Conservation (phyloP, 345 rosid species). For the Litchi chinensis region DNA sequence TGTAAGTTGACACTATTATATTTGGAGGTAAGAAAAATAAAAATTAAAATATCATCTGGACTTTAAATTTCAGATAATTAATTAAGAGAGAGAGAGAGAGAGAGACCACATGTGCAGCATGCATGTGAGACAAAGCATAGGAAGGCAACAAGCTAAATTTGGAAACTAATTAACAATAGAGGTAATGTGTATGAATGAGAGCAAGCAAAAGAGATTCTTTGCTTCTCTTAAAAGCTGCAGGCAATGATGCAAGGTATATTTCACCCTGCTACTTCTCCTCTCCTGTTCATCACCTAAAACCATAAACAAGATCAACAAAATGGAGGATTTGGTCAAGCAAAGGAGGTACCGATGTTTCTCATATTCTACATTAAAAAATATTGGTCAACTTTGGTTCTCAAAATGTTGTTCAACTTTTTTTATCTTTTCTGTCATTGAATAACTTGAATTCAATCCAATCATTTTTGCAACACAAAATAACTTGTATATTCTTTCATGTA, state of each 20-base stretch:
- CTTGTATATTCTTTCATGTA: background rate
- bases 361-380: background rate
- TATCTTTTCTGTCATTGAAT: too few species aligned
- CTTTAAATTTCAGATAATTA: too few species aligned
- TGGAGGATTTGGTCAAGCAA: conserved; percentile 31
- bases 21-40: too few species aligned
- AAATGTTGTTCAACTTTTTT: background rate
- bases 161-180: background rate
- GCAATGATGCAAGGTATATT: conserved; percentile 20
- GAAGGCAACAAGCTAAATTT: background rate
- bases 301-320: conserved; percentile 10
- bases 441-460: background rate
- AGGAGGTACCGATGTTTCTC: conserved; percentile 28
- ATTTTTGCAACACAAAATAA: background rate
- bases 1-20: too few species aligned
- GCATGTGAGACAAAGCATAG: background rate
- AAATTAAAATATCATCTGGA: too few species aligned
- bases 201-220: conserved; percentile 25
- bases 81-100: too few species aligned
- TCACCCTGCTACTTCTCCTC: conserved; percentile 2
- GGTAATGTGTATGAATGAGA: background rate
- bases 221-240: conserved; percentile 37
- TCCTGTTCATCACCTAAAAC: conserved; percentile 17
- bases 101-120: too few species aligned
- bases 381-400: background rate